These are phyloP conservation scores for Jackrogersella minutella DNA, from an alignment of 495 filamentous ascomycete species.

Conservation along the genomic window DNA sequence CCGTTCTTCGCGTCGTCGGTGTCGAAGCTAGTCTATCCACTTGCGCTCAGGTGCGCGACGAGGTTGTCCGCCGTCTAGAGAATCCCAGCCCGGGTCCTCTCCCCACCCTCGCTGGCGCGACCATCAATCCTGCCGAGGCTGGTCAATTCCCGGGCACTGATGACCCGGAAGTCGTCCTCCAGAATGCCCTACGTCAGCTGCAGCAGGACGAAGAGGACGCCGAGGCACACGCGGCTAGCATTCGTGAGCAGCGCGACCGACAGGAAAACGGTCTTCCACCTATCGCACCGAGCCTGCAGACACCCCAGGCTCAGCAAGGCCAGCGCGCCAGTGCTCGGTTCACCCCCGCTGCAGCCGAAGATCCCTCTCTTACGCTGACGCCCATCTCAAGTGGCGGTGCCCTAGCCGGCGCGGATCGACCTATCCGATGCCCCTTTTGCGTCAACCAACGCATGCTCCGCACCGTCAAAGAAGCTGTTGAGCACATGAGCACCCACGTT, in stretches of 20 bases:
- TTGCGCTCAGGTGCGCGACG: slow-evolving; percentile 60
- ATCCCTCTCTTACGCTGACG: slow-evolving; percentile 54
- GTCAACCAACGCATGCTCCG: slow-evolving; percentile 65
- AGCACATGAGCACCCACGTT: slow-evolving; percentile 67
- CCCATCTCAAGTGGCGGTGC: slow-evolving; percentile 56
- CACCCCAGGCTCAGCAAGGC: slow-evolving; percentile 28
- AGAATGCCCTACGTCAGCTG: slow-evolving; percentile 57
- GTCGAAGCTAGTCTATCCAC: slow-evolving; percentile 55
- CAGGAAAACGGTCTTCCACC: slow-evolving; percentile 53
- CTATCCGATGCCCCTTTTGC: slow-evolving; percentile 64
- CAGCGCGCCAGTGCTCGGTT: slow-evolving; percentile 28
- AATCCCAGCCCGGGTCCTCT: slow-evolving; percentile 40
- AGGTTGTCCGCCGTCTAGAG: slow-evolving; percentile 55
- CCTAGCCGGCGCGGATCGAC: slow-evolving; percentile 54
- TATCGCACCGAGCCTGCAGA: slow-evolving; percentile 40
- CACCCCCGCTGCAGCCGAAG: slow-evolving; percentile 43
- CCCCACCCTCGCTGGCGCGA: slow-evolving; percentile 36
- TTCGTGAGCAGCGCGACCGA: slow-evolving; percentile 54
- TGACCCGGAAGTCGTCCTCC: slow-evolving; percentile 60
- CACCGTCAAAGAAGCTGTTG: slow-evolving; percentile 65
- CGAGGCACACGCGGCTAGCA: slow-evolving; percentile 55
- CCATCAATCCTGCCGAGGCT: slow-evolving; percentile 35
- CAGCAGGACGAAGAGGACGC: slow-evolving; percentile 61
- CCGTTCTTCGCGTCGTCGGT: slow-evolving; percentile 55
- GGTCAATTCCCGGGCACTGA: slow-evolving; percentile 45